Conservation (phyloP, 495 filamentous ascomycete genomes). For the Oidiodendron maius region DNA sequence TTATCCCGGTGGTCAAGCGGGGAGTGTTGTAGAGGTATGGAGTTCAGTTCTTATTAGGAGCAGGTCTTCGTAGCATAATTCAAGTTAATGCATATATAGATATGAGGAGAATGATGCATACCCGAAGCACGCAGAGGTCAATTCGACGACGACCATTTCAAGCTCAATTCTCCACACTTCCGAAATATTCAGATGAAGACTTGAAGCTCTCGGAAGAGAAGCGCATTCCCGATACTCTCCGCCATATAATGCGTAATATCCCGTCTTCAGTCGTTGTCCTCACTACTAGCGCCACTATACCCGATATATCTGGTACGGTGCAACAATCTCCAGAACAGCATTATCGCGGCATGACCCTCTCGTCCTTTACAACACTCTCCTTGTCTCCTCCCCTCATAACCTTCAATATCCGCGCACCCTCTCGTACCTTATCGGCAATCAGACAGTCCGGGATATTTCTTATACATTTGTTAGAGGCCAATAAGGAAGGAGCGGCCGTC, state of each 20-base stretch:
- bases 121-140: background rate
- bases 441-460: constrained; percentile 33
- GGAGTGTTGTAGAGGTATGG: background rate
- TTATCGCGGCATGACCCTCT: constrained; percentile 64
- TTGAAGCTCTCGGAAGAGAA: background rate
- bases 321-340: background rate
- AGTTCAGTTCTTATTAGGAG: too few species aligned
- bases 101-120: background rate
- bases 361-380: constrained; percentile 74
- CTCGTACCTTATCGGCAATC: constrained; percentile 64
- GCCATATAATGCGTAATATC: constrained; percentile 61
- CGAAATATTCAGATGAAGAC: background rate
- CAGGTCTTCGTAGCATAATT: too few species aligned
- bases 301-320: background rate
- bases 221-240: constrained; percentile 34
- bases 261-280: constrained; percentile 71
- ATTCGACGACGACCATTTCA: background rate
- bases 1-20: constrained; percentile 2
- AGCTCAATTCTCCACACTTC: background rate
- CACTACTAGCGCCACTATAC: constrained; percentile 33
- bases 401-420: constrained; percentile 74
- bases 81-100: too few species aligned
- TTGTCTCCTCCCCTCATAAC: constrained; percentile 65
- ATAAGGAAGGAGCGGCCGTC: constrained; percentile 32
- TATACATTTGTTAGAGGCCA: constrained; percentile 40